Percentiles rank a stretch among this genome's conserved stretches.
phyloP scores from a whole-genome alignment of 2,329 filamentous ascomycete genomes.

The Leptographium galeiforme region DNA sequence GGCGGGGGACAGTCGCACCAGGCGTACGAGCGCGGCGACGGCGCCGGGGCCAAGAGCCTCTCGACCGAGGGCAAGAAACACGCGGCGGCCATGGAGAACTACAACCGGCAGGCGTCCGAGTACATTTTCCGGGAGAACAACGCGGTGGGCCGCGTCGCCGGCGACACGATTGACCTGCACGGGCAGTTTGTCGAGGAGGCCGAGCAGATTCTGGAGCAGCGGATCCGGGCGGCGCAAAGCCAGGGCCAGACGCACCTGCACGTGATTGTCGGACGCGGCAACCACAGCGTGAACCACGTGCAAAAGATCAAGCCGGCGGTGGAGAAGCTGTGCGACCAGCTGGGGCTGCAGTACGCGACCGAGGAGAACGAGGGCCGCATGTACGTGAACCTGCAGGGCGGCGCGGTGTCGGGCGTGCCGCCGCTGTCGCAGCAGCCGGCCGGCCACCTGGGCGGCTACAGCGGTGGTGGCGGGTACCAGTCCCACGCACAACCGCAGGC shows the following conservation, averaged over 20 bases:
- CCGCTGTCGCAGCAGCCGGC: conserved; percentile 34
- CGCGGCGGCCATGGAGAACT: conserved; percentile 70
- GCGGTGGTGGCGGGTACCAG: conserved; percentile 8
- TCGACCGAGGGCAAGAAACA: conserved; percentile 78
- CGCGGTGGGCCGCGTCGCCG: conserved; percentile 55
- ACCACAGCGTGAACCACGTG: conserved; percentile 68
- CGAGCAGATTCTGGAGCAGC: conserved; percentile 73
- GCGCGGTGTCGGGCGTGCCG: conserved; percentile 33
- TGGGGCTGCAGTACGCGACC: conserved; percentile 70
- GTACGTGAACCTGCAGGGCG: conserved; percentile 74
- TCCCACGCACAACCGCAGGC: conserved; percentile 17
- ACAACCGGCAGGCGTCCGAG: conserved; percentile 83
- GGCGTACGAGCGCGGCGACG: conserved; percentile 75
- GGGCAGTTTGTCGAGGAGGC: conserved; percentile 93
- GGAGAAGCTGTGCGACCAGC: conserved; percentile 70
- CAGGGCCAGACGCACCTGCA: conserved; percentile 73
- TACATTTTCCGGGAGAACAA: conserved; percentile 97
- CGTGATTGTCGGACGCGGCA: conserved; percentile 92
- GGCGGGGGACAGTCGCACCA: conserved; percentile 45
- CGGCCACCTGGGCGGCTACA: conserved; percentile 20
- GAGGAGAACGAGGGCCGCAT: conserved; percentile 86
- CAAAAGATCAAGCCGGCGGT: conserved; percentile 95
- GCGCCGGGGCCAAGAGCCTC: conserved; percentile 67
- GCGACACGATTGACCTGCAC: conserved; percentile 86
- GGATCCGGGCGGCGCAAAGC: conserved; percentile 64